phyloP scores from a whole-genome alignment of 768 basidiomycete genomes.

The Pisolithus albus region DNA sequence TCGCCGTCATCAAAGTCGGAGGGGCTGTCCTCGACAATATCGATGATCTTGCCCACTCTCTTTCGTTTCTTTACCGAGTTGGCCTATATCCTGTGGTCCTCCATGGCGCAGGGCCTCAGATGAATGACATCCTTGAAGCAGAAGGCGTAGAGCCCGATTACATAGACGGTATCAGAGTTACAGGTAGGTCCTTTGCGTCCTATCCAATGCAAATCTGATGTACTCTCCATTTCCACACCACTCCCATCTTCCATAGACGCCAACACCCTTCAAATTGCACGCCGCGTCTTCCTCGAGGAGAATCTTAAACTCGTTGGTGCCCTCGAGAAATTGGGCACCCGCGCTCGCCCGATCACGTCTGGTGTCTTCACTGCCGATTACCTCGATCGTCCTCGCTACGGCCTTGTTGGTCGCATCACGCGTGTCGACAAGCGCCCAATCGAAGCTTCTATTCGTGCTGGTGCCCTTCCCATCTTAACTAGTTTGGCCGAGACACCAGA shows the following conservation, averaged over 20 bases:
- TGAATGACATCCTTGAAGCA: slow-evolving; percentile 88
- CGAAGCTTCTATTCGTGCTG: slow-evolving; percentile 93
- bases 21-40: slow-evolving; percentile 91
- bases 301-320: slow-evolving; percentile 92
- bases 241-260: slow-evolving; percentile 48
- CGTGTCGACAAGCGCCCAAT: slow-evolving; percentile 93
- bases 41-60: slow-evolving; percentile 88
- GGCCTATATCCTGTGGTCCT: slow-evolving; percentile 97
- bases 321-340: slow-evolving; percentile 89
- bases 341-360: slow-evolving; percentile 95
- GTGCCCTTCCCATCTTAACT: slow-evolving; percentile 92
- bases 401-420: slow-evolving; percentile 92
- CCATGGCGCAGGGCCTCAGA: slow-evolving; percentile 93
- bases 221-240: no score
- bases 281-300: slow-evolving; percentile 94
- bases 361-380: slow-evolving; percentile 98
- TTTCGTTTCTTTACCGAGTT: slow-evolving; percentile 94
- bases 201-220: neutral
- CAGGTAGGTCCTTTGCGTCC: slow-evolving; percentile 48
- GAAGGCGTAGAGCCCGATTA: slow-evolving; percentile 96
- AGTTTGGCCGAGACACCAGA: slow-evolving; percentile 90
- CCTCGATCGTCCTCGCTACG: slow-evolving; percentile 91
- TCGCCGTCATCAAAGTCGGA: slow-evolving; percentile 97
- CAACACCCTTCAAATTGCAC: slow-evolving; percentile 90
- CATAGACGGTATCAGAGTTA: slow-evolving; percentile 95